Evolutionary conservation across 495 filamentous ascomycete genomes (phyloP), one percentile per base, ranked within the genome.

Genomic region (Beverwykella pulmonaria): DNA sequence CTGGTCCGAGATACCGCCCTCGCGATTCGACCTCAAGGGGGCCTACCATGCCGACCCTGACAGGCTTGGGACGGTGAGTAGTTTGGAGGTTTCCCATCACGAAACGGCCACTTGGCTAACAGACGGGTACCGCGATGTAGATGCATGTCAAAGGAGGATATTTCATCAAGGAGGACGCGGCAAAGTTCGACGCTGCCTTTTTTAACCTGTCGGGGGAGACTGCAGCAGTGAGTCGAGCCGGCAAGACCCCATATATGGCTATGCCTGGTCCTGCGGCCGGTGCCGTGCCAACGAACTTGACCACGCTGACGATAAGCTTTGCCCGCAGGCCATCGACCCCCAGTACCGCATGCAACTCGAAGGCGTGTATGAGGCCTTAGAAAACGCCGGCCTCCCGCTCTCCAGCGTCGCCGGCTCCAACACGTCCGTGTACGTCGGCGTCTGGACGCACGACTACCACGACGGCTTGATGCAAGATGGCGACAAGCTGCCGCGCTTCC

Each of bases 121-220:
- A 25, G 8, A 12, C 22, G 4, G 34, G 10, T 39, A 48, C 68
- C 29, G 55, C 41, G 32, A 29, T 19, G 27, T 52, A 22, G 19
- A 65, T 65, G 23, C 47, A 69, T 22, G 61, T 53, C 30, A 15
- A 12, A 12, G 39, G 39, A 4, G 39, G 39, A 7, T 14, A 44
- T 44, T 44, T 44, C 39, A 4, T 80, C 57, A 8, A 79, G 0
- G 63, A 74, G 17, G 46, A 71, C 44, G 17, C 79, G 2, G 74
- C 75, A 29, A 58, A 69, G 54, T 80, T 80, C 59, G 79, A 80
- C 47, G 59, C 59, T 15, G 8, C 46, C n/a, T 75, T 75, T 69
- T 69, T 69, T 46, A 36, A 25, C 8, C 53, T 56, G 5, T 39
- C 46, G 1, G 2, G 50, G 4, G 27, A 56, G 15, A 34, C 59